Evolutionary conservation across 176 grass and related monocot genomes (phyloP), one percentile per base, ranked within the genome.

Genomic region (Oryza longistaminata): DNA sequence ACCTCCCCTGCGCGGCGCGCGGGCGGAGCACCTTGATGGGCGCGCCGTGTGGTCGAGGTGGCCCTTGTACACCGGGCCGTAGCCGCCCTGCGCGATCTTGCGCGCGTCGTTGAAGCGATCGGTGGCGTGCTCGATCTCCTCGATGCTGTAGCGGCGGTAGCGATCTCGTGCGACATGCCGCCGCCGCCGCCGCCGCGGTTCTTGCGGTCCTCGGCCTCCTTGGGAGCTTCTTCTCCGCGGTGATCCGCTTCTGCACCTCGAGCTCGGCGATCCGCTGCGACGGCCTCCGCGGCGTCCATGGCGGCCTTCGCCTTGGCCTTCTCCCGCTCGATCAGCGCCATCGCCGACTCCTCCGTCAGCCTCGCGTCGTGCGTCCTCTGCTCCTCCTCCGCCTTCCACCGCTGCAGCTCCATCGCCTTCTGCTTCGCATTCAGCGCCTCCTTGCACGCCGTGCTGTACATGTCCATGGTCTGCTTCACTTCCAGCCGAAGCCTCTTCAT

Each of bases 381-480:
- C 52, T 91, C 83, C 76, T 99, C 93, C 71, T 96, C 93, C 39
- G 60, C 62, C 77, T 96, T 95, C 91, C 88, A 92, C 52, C 86
- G 75, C 66, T 98, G 90, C 27, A 95, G 83, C 77, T 99, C 96
- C 72, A 49, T 91, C 3, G 92, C 88, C 86, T 99, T 95, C 71
- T 99, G 93, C 61, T 96, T 96, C 1, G 93, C 91, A 5, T 88
- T 88, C 1, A 92, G 35, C 5, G 93, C 93, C 93, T 99, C 96
- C 87, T 88, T 94, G 90, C 96, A 99, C 12, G 93, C 96, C 9
- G 90, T 92, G 93, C 87, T 96, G 84, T 99, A 99, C 96, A 99
- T 99, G 71, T 99, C 96, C 96, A 96, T 96, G 3, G 93, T 99
- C 68, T 99, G 91, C 84, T 94, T 94, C 2, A 99, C 91, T 80